A percentile compares a stretch with the other conserved stretches of the same genome.
These are phyloP conservation scores for Hydrangea macrophylla DNA, from an alignment of 148 eudicot species.

Conservation along the genomic window DNA sequence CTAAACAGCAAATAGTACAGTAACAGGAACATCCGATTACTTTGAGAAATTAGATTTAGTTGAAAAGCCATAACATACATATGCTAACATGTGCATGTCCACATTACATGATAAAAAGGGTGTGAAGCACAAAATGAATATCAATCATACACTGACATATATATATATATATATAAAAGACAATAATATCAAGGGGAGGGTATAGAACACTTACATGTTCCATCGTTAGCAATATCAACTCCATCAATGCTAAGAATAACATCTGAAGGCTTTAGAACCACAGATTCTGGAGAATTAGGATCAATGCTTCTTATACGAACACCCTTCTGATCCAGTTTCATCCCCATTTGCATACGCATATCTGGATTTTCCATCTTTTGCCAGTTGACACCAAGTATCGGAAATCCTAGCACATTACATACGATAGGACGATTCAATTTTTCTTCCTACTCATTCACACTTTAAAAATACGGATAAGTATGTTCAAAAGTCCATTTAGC, in stretches of 20 bases:
- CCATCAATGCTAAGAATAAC: conserved; percentile 84
- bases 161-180: no score
- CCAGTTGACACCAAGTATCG: conserved; percentile 86
- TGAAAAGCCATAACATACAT: no score
- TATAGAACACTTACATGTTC: conserved; percentile 55
- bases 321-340: conserved; percentile 87
- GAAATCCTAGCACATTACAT: conserved; percentile 52
- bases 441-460: no score
- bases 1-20: no score
- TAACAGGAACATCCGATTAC: no score
- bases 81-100: no score
- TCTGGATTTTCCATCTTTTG: conserved; percentile 96
- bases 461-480: no score
- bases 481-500: no score
- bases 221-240: conserved; percentile 85
- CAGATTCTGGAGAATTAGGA: conserved; percentile 73
- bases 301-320: conserved; percentile 85
- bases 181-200: no score
- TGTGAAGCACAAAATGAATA: neutral
- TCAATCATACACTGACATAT: no score
- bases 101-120: neutral
- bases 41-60: no score
- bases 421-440: neutral
- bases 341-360: conserved; percentile 65
- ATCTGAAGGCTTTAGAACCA: conserved; percentile 74